phyloP scores from a whole-genome alignment of 805 yeast genomes.

The Metschnikowia amazonensis region DNA sequence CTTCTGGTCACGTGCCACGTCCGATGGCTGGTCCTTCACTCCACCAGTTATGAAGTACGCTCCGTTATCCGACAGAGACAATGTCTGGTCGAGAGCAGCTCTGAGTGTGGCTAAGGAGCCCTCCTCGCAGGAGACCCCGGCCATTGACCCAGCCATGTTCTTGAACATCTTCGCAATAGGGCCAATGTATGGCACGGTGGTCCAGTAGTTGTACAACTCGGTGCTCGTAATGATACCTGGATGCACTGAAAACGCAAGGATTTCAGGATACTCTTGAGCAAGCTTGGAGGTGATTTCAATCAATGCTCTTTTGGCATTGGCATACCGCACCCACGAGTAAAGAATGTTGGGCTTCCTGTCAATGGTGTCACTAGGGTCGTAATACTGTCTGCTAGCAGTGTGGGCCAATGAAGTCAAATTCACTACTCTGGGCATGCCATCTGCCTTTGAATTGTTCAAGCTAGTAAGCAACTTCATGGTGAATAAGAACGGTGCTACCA shows the following conservation, averaged over 20 bases:
- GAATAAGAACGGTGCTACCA: constrained; percentile 33
- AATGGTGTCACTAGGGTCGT: constrained; percentile 23
- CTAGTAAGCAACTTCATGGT: constrained; percentile 28
- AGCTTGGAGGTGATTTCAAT: constrained; percentile 30
- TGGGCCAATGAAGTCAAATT: constrained; percentile 35
- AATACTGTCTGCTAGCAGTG: constrained; percentile 21
- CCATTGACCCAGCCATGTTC: constrained; percentile 13
- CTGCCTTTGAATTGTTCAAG: constrained; percentile 19
- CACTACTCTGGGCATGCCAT: constrained; percentile 28
- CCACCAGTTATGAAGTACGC: constrained; percentile 34
- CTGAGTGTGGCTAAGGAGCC: constrained; percentile 33
- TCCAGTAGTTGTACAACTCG: constrained; percentile 30
- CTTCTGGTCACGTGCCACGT: constrained; percentile 22
- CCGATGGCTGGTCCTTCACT: constrained; percentile 19
- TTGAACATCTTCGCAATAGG: constrained; percentile 17
- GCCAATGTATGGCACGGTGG: constrained; percentile 23
- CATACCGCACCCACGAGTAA: constrained; percentile 34
- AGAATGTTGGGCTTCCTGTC: constrained; percentile 24
- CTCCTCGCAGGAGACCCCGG: constrained; percentile 32
- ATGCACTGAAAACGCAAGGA: constrained; percentile 33
- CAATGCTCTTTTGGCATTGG: constrained; percentile 30
- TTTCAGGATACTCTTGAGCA: constrained; percentile 27
- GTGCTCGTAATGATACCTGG: constrained; percentile 39
- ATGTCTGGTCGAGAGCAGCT: constrained; percentile 29
- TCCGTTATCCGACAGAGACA: constrained; percentile 27